Percentiles rank a stretch among this genome's conserved stretches.
These are phyloP conservation scores for Huntiella omanensis DNA, from an alignment of 2,329 filamentous ascomycete genomes.

Conservation along the genomic window DNA sequence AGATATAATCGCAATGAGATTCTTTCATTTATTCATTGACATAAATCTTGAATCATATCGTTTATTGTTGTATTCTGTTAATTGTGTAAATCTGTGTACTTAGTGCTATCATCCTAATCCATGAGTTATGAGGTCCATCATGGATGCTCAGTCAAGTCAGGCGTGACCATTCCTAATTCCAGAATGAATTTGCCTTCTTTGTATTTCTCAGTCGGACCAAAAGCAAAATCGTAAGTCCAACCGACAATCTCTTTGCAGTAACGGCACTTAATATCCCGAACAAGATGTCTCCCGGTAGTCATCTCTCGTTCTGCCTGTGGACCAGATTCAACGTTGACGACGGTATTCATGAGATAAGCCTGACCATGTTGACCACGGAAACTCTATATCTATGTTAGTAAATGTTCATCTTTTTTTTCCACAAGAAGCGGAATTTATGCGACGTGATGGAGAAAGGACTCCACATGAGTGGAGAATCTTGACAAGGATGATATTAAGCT, in stretches of 20 bases:
- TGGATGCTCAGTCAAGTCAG: not conserved
- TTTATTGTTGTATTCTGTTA: no score
- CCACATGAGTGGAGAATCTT: no score
- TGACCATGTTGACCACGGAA: conserved; percentile 98
- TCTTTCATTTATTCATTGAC: no score
- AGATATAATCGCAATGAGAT: no score
- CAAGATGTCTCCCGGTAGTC: conserved; percentile 89
- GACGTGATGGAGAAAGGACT: conserved; percentile 16
- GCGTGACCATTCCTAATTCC: conserved; percentile 60
- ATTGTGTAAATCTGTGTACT: no score
- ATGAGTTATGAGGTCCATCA: no score
- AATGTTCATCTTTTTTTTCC: not conserved
- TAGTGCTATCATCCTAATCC: no score
- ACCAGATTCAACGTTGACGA: conserved; percentile 74
- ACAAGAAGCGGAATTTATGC: not conserved
- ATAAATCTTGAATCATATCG: no score
- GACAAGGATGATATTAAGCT: no score
- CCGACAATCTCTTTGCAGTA: conserved; percentile 87
- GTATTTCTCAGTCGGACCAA: conserved; percentile 82
- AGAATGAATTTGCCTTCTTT: conserved; percentile 98
- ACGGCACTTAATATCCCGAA: conserved; percentile 78
- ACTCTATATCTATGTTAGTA: conserved; percentile 38
- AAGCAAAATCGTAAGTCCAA: conserved; percentile 98
- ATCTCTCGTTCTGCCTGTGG: conserved; percentile 90
- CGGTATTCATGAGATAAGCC: conserved; percentile 84